Evolutionary conservation across 768 basidiomycete species (phyloP).

Genomic region (Rhizopogon rudus): DNA sequence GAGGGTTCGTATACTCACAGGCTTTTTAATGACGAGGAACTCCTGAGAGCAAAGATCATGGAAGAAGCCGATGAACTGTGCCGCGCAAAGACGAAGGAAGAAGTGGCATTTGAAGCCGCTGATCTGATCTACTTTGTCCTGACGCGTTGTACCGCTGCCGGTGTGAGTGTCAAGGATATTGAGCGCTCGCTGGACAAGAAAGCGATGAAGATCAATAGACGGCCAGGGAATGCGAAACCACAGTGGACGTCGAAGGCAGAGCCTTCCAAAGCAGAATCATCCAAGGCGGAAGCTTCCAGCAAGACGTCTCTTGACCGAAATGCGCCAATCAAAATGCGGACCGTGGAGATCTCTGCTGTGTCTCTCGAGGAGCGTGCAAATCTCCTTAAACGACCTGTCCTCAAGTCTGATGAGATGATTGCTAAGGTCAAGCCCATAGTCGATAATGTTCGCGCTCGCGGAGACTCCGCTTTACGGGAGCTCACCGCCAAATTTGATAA

Average conservation of each 20-base stretch:
- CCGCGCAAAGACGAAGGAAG: constrained; percentile 66
- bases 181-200: constrained; percentile 81
- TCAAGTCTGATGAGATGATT: constrained; percentile 61
- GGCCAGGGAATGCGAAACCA: constrained; percentile 90
- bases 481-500: constrained; percentile 94
- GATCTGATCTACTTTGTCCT: constrained; percentile 93
- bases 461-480: constrained; percentile 83
- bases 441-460: constrained; percentile 73
- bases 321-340: constrained; percentile 73
- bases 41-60: constrained; percentile 93
- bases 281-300: constrained; percentile 14
- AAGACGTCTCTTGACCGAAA: constrained; percentile 21
- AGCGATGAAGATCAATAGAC: constrained; percentile 78
- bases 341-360: constrained; percentile 49
- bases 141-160: constrained; percentile 76
- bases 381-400: constrained; percentile 84
- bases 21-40: constrained; percentile 73
- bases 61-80: constrained; percentile 99
- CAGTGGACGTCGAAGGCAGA: constrained; percentile 46
- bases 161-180: constrained; percentile 79
- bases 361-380: constrained; percentile 51
- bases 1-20: constrained; percentile 89
- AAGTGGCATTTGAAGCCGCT: constrained; percentile 92
- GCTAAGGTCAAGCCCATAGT: constrained; percentile 93
- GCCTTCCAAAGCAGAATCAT: constrained; percentile 5